Base-by-base conservation (phyloP, 768 basidiomycete genomes). In the Austroboletus festivus region DNA sequence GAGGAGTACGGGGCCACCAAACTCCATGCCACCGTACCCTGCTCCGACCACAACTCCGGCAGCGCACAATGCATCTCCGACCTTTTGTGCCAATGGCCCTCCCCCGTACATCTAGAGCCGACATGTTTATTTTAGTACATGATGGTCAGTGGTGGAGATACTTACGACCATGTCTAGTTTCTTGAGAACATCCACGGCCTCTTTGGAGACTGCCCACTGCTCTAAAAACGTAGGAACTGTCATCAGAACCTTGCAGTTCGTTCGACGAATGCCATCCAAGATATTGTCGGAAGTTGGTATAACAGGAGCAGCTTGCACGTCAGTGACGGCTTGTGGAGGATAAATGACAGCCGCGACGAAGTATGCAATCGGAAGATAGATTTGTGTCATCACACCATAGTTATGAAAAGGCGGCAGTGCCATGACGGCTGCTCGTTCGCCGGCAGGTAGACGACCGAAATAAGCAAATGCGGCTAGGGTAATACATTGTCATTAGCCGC, bases 11-110 rank as follows among this genome's bases (percentile, higher is more conserved):
- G 51, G 41, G 10, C 68, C 61, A n/a, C n/a, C n/a, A 26, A 67
- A 60, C 48, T 77, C 74, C 0, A 71, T 77, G 16, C 46, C 56
- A n/a, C 75, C 74, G 41, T 75, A 76, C 0, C 66, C 37, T 1
- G 61, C 44, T 10, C 44, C 26, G 2, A 76, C 34, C 11, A 58
- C 61, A 6, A 76, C 69, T 0, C 75, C 73, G 0, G 65, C 55
- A 5, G 50, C 48, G 8, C 62, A 59, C n/a, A 76, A 49, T 5
- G 45, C 49, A 24, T 74, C 65, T 0, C 73, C 76, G 3, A 69
- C 55, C 46, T 63, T 67, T 3, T 59, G 51, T 2, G 74, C 53
- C 3, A 76, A 56, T 0, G 73, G 61, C 0, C 73, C 73, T 20
- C 74, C 74, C 0, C 51, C 55, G 50, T 56, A 76, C 1, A 20